Evolutionary conservation across 768 basidiomycete genomes (phyloP).

Genomic region (Coprinellus aureogranulatus): DNA sequence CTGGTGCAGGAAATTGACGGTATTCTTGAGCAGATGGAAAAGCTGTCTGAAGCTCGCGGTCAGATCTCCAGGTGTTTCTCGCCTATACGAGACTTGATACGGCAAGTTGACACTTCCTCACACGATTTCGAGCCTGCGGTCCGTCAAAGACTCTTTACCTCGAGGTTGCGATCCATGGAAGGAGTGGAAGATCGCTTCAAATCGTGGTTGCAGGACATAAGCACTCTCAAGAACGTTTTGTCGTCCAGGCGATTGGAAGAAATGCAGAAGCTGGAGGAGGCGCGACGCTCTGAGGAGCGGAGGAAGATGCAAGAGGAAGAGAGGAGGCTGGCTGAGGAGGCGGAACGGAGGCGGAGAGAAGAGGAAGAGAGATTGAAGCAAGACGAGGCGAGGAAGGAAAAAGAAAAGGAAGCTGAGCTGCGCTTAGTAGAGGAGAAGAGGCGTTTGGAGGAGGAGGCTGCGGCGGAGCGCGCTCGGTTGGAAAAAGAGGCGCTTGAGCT

Average conservation of each 20-base stretch:
- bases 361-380: conserved; percentile 28
- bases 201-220: conserved; percentile 46
- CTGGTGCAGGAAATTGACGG: conserved; percentile 31
- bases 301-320: conserved; percentile 32
- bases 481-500: conserved; percentile 27
- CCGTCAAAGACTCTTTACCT: conserved; percentile 46
- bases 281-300: conserved; percentile 33
- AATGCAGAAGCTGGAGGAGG: conserved; percentile 36
- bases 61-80: conserved; percentile 43
- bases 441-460: conserved; percentile 18
- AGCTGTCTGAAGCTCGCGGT: conserved; percentile 21
- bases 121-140: conserved; percentile 40
- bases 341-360: conserved; percentile 33
- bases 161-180: conserved; percentile 50
- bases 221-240: conserved; percentile 39
- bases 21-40: conserved; percentile 29
- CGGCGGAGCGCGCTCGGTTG: conserved; percentile 26
- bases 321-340: conserved; percentile 34
- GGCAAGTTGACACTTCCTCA: conserved; percentile 51
- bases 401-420: conserved; percentile 29
- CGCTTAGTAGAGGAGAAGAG: conserved; percentile 28
- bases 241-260: conserved; percentile 43
- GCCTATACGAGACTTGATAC: conserved; percentile 52
- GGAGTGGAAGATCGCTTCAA: conserved; percentile 48
- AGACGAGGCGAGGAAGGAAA: conserved; percentile 25